Percentiles rank a stretch among this genome's conserved stretches.
Evolutionary conservation across 345 rosid genomes (phyloP).

Genomic region (Murraya koenigii): DNA sequence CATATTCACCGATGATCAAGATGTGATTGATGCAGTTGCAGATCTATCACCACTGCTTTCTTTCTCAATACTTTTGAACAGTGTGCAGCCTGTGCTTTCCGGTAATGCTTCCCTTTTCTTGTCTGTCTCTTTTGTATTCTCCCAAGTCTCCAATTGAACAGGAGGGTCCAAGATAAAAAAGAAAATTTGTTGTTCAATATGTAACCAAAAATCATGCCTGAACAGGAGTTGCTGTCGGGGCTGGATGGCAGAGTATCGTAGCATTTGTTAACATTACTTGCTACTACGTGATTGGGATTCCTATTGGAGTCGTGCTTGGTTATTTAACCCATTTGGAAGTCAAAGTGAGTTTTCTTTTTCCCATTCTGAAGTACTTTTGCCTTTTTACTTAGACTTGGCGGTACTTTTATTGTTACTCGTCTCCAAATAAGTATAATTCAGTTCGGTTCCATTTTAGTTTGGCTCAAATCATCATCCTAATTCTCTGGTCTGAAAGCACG

Average conservation of each 20-base stretch:
- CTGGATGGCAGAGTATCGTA: slow-evolving; percentile 81
- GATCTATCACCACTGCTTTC: slow-evolving; percentile 70
- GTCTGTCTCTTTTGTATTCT: not conserved
- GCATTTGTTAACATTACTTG: slow-evolving; percentile 67
- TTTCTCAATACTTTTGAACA: slow-evolving; percentile 68
- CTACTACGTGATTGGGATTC: slow-evolving; percentile 74
- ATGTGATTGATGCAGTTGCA: slow-evolving; percentile 62
- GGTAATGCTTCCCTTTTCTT: slow-evolving; percentile 33
- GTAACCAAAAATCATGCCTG: not conserved
- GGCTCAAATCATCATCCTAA: not conserved
- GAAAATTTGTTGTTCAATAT: not conserved
- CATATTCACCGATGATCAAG: slow-evolving; percentile 48
- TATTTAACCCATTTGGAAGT: slow-evolving; percentile 50
- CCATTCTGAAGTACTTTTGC: not conserved
- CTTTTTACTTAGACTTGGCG: not conserved
- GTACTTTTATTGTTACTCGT: not conserved
- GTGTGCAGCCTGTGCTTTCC: slow-evolving; percentile 82
- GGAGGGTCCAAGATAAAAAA: not conserved
- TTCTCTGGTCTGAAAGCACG: not conserved
- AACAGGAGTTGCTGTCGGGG: slow-evolving; percentile 76
- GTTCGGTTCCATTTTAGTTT: not conserved
- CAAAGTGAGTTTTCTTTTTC: slow-evolving; percentile 39
- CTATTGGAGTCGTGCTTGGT: slow-evolving; percentile 59
- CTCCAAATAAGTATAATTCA: not conserved
- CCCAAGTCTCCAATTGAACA: not conserved